Base-by-base conservation (phyloP, 1,139 yeast genomes). In the Magnusiomyces suaveolens region DNA sequence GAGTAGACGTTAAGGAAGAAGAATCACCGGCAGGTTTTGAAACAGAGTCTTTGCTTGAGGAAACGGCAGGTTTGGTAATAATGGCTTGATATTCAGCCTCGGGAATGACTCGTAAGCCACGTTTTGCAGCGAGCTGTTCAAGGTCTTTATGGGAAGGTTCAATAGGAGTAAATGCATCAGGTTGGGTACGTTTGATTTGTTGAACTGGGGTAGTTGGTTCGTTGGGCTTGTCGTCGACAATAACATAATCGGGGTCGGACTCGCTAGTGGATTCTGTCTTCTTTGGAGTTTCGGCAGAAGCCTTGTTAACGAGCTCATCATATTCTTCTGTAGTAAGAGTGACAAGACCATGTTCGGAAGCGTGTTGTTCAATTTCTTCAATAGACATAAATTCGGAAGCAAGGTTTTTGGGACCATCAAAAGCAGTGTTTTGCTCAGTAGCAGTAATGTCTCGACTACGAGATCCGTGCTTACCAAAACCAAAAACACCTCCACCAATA, bases 291-390 rank as follows among this genome's bases (percentile, higher is more conserved):
- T 36, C 41, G 58, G 43, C 52, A 54, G 41, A 36, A 14, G 18
- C 41, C 10, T 46, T 51, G 8, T 52, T 48, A 10, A 52, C 25
- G 20, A 56, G 57, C 8, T 51, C 57, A 1, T 76, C 74, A 55
- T 74, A 80, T 57, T 77, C 78, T 1, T 74, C 78, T 50, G 66
- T 63, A 2, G 84, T 74, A 24, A 83, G 60, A n/a, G 80, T 60
- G 8, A 78, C 76, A 57, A 82, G 64, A 46, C 77, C 75, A 58
- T 80, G 75, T 21, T 73, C 73, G 26, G 72, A 68, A 0, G 83
- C 84, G 61, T 77, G 81, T 24, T 69, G 66, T 57, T 76, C 76
- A 25, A 80, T 68, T 39, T 76, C 77, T 2, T 68, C 61, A 12
- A 67, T 68, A 0, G 75, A 61, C 53, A 73, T 56, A 18, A 65